phyloP scores from a whole-genome alignment of 345 rosid genomes.

The Eucalyptus sp. region DNA sequence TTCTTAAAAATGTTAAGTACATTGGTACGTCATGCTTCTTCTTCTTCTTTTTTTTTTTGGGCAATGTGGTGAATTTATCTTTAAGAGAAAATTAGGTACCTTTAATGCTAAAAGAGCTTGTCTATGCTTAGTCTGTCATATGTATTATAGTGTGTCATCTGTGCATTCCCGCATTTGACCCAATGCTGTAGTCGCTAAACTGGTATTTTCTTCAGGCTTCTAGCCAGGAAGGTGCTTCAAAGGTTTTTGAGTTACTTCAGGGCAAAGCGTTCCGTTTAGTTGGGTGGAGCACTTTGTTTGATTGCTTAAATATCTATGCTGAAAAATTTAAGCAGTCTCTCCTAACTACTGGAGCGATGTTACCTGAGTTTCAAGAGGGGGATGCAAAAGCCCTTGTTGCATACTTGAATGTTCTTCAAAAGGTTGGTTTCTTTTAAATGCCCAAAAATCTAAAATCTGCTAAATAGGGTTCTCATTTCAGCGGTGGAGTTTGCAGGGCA shows the following conservation, averaged over 20 bases:
- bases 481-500: not conserved
- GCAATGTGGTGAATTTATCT: not conserved
- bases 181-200: not conserved
- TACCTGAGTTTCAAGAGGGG: constrained; percentile 90
- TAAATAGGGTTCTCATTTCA: not conserved
- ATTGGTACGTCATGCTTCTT: constrained; percentile 44
- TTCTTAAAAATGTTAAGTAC: constrained; percentile 90
- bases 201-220: constrained; percentile 55
- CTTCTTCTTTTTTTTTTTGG: not conserved
- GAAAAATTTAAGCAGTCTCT: constrained; percentile 88
- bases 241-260: constrained; percentile 80
- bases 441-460: not conserved
- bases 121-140: not conserved
- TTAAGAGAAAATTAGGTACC: not conserved
- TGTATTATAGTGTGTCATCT: not conserved
- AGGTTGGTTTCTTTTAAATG: constrained; percentile 31
- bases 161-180: not conserved
- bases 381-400: constrained; percentile 98
- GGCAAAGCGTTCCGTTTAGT: constrained; percentile 81
- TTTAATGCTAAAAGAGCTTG: not conserved
- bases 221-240: constrained; percentile 87
- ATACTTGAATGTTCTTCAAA: constrained; percentile 85
- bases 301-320: constrained; percentile 73
- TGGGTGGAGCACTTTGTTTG: constrained; percentile 93
- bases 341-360: constrained; percentile 75